phyloP scores from a whole-genome alignment of 2,329 filamentous ascomycete genomes.

The Aspergillus hortae region DNA sequence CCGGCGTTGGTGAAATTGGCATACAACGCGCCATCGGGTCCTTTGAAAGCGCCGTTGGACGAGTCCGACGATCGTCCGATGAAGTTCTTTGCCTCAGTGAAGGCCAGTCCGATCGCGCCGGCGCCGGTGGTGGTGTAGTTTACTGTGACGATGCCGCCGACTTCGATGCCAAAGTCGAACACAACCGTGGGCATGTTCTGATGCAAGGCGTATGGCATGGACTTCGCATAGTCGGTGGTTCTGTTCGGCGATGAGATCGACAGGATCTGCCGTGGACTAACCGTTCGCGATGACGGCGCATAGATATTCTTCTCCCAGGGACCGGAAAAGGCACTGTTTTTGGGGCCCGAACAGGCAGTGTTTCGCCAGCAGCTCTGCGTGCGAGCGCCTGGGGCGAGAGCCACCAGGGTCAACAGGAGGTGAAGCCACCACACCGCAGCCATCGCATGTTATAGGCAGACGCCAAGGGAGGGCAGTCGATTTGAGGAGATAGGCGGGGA shows the following conservation, averaged over 20 bases:
- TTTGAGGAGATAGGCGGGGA: neutral
- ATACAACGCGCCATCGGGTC: slow-evolving; percentile 43
- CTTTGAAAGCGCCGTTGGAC: slow-evolving; percentile 45
- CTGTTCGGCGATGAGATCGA: slow-evolving; percentile 29
- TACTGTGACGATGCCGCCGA: slow-evolving; percentile 55
- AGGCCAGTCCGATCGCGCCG: slow-evolving; percentile 45
- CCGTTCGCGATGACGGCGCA: slow-evolving; percentile 50
- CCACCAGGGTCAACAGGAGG: slow-evolving; percentile 12
- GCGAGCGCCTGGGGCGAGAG: slow-evolving; percentile 10
- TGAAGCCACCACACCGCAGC: slow-evolving; percentile 7
- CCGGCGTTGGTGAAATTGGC: slow-evolving; percentile 32
- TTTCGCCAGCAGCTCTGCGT: slow-evolving; percentile 52
- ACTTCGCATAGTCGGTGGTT: slow-evolving; percentile 25
- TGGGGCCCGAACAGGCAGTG: slow-evolving; percentile 51
- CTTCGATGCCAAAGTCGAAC: slow-evolving; percentile 58
- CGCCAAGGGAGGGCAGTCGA: neutral
- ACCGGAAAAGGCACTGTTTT: slow-evolving; percentile 52
- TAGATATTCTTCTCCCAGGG: slow-evolving; percentile 58
- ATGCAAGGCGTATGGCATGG: slow-evolving; percentile 26
- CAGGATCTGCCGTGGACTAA: slow-evolving; percentile 46
- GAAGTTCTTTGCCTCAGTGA: slow-evolving; percentile 48
- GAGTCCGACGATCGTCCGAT: slow-evolving; percentile 47
- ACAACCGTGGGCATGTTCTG: slow-evolving; percentile 53
- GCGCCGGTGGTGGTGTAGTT: slow-evolving; percentile 43
- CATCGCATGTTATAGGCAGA: slow-evolving; percentile 8